Base-by-base conservation (phyloP, 148 eudicot genomes). In the Cornus florida region DNA sequence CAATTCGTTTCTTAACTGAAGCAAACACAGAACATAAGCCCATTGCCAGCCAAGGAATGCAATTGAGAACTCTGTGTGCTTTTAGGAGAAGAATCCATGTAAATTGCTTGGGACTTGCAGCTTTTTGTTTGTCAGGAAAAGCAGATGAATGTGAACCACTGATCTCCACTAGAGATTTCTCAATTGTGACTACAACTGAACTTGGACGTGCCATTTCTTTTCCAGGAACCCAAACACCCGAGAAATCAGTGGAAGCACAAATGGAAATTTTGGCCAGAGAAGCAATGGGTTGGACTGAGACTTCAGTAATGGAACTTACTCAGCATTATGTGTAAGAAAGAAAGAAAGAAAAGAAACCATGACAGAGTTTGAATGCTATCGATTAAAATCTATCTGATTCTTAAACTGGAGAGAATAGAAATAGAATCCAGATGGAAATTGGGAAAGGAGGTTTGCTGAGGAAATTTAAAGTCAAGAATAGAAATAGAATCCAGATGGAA, bases 1-100 rank as follows among this genome's bases (percentile, higher is more conserved):
- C 75, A 13, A 89, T 70, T 23, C 92, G 78, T 69, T 89, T 89
- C 74, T 82, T 89, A 50, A 87, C 81, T 10, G 86, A 84, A 77
- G 62, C 71, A 69, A 87, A 82, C 7, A 75, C 72, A 0, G 82
- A 28, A 31, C 39, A 35, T 19, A 76, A 23, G 19, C 84, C 82
- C 70, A 59, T 77, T 38, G 84, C 77, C 11, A 84, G 73, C 90
- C 87, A 83, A 77, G 86, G 83, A 67, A 91, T 74, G 78, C 74
- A 86, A 75, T 84, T 73, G 32, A 90, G 56, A 5, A 85, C 67
- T 77, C 83, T 87, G 23, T 86, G 89, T 5, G 84, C 87, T 74
- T 79, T 89, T 7, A 89, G 82, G 16, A 86, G 73, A 43, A 89
- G 87, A 33, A 89, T 86, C 89, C 89, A 87, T 72, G 90, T 86